Conservation (phyloP, 257 asterid species). For the Agastache rugosa region DNA sequence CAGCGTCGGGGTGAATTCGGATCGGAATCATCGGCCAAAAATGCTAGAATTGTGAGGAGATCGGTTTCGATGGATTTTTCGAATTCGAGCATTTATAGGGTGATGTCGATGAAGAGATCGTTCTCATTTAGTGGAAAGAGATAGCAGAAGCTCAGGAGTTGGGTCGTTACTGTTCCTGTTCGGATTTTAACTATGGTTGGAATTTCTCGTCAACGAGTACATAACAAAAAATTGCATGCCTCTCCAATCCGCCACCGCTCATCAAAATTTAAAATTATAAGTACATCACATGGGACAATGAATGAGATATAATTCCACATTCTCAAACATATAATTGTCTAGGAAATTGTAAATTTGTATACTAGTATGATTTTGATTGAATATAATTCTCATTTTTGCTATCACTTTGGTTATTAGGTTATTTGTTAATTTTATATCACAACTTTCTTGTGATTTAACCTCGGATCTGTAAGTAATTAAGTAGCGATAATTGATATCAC, state of each 20-base stretch:
- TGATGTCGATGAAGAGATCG: slow-evolving; percentile 60
- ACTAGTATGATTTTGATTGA: not conserved
- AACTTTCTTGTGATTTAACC: too few relatives aligned
- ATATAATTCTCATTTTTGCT: not conserved
- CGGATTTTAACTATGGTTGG: too few relatives aligned
- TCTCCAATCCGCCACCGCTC: too few relatives aligned
- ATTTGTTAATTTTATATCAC: too few relatives aligned
- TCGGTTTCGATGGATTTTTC: slow-evolving; percentile 64
- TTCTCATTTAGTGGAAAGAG: slow-evolving; percentile 58
- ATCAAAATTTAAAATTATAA: not conserved
- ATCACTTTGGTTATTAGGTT: too few relatives aligned
- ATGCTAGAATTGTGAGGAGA: slow-evolving; percentile 54
- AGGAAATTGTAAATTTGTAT: slow-evolving; percentile 20
- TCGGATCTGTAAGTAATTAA: not conserved
- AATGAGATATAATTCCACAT: not conserved
- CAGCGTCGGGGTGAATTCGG: not conserved
- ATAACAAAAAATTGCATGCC: too few relatives aligned
- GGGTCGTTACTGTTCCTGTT: too few relatives aligned
- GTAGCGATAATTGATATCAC: too few relatives aligned
- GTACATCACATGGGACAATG: too few relatives aligned
- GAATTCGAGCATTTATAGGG: slow-evolving; percentile 40
- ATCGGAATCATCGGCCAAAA: not conserved
- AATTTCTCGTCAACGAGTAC: too few relatives aligned
- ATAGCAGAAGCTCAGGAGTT: slow-evolving; percentile 39
- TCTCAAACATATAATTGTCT: not conserved